Percentiles rank a stretch among this genome's conserved stretches.
phyloP scores from a whole-genome alignment of 2,329 filamentous ascomycete genomes.

The Elsinoe ampelina region DNA sequence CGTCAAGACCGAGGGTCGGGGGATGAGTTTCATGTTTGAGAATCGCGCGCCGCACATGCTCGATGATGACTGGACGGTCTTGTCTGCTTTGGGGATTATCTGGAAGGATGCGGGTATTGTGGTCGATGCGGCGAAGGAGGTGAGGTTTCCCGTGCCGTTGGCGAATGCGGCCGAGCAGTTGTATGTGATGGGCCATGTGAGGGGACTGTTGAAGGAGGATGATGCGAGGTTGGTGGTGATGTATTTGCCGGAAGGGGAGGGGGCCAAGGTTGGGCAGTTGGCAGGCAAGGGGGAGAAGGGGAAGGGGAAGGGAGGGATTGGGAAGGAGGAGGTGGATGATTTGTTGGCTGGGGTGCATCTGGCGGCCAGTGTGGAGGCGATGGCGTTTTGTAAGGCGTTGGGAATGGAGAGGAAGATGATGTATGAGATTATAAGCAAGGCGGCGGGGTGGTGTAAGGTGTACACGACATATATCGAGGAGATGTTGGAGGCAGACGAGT shows the following conservation, averaged over 20 bases:
- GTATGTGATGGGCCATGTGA: constrained; percentile 50
- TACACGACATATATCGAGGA: constrained; percentile 32
- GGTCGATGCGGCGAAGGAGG: constrained; percentile 52
- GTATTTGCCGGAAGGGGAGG: constrained; percentile 34
- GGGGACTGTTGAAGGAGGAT: constrained; percentile 46
- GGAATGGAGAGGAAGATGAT: constrained; percentile 38
- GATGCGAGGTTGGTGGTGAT: constrained; percentile 49
- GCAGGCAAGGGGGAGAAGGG: constrained; percentile 21
- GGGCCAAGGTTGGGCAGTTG: constrained; percentile 26
- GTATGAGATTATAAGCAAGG: constrained; percentile 39
- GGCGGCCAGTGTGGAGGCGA: constrained; percentile 40
- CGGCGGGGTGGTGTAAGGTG: constrained; percentile 38
- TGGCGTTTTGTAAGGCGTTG: constrained; percentile 39
- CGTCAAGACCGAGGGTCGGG: constrained; percentile 31
- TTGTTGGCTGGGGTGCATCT: constrained; percentile 40
- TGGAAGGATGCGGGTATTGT: constrained; percentile 52
- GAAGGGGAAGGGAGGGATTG: constrained; percentile 16
- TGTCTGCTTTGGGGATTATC: constrained; percentile 39
- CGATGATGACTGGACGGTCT: constrained; percentile 40
- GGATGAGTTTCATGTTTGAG: constrained; percentile 47
- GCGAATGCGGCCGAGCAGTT: constrained; percentile 55
- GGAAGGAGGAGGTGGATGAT: constrained; percentile 30
- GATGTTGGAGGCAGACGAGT: constrained; percentile 28
- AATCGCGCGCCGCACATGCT: constrained; percentile 47
- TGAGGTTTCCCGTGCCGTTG: constrained; percentile 52